These are phyloP conservation scores for Cordyceps farinosa DNA, from an alignment of 2,329 filamentous ascomycete genomes.

Conservation along the genomic window DNA sequence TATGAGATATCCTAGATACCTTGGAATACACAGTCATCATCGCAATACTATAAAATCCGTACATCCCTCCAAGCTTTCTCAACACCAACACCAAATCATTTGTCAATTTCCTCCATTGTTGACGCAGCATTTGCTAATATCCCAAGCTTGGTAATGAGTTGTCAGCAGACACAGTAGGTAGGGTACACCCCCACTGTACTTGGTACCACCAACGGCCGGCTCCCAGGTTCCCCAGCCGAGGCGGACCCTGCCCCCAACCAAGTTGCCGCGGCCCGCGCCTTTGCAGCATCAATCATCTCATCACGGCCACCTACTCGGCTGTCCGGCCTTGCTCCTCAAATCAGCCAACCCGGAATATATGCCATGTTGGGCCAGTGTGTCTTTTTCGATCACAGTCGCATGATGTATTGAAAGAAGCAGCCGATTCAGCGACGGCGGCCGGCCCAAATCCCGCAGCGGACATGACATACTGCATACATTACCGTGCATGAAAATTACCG, in stretches of 20 bases:
- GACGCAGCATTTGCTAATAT: neutral
- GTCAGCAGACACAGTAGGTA: neutral
- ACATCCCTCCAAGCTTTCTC: too few relatives aligned
- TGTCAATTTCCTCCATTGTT: neutral
- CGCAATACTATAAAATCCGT: too few relatives aligned
- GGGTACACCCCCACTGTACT: neutral
- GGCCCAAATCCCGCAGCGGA: too few relatives aligned
- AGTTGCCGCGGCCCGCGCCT: slow-evolving; percentile 14
- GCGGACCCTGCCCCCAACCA: neutral
- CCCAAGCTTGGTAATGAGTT: slow-evolving; percentile 4
- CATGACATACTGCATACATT: too few relatives aligned
- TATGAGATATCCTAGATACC: too few relatives aligned
- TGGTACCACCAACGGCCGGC: neutral
- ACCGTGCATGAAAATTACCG: too few relatives aligned
- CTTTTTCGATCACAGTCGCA: neutral
- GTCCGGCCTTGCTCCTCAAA: neutral
- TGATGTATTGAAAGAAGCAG: neutral
- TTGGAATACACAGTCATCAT: too few relatives aligned
- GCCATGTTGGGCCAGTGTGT: neutral
- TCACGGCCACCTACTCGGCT: neutral
- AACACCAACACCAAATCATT: neutral
- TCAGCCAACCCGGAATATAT: neutral
- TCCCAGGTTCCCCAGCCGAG: slow-evolving; percentile 5
- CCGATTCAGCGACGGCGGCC: neutral
- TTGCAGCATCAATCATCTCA: neutral